Base-by-base conservation (phyloP, 163 green algal species). In the Chlorella variabilis region DNA sequence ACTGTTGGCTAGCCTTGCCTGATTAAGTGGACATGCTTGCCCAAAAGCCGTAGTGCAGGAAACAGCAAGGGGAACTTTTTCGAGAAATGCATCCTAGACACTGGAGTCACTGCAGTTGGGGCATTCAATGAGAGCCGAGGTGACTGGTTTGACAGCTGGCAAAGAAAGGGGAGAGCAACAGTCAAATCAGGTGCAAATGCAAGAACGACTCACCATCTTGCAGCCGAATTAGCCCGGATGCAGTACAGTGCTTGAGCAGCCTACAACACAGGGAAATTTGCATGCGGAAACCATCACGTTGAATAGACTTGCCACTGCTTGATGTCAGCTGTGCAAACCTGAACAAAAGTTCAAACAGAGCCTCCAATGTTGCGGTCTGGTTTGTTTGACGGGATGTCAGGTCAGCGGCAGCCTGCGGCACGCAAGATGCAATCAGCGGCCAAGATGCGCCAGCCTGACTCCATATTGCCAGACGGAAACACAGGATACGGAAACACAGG, bases 281-380 rank as follows among this genome's bases (percentile, higher is more conserved):
- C n/a, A n/a, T n/a, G n/a, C n/a, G n/a, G n/a, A n/a, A n/a, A n/a
- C n/a, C n/a, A n/a, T n/a, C n/a, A n/a, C n/a, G n/a, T n/a, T n/a
- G n/a, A n/a, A n/a, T n/a, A n/a, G n/a, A n/a, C n/a, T n/a, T n/a
- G n/a, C n/a, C n/a, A n/a, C n/a, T n/a, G n/a, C n/a, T n/a, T n/a
- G n/a, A n/a, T n/a, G n/a, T n/a, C n/a, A n/a, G n/a, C n/a, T n/a
- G n/a, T n/a, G n/a, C n/a, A n/a, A n/a, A 34, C 73, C 73, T 90
- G 87, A 98, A 98, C 78, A 97, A 95, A 56, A 96, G 82, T 82
- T 98, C 94, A 78, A 97, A 96, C 48, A 96, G 70, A 1, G 92
- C 93, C 63, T 96, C 90, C 42, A 95, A 77, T 36, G 86, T 91
- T 65, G 83, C 75, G 9, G 76, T 89, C 81, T 96, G 92, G 58